Conservation (phyloP, 495 filamentous ascomycete species). For the Tuber magnatum region DNA sequence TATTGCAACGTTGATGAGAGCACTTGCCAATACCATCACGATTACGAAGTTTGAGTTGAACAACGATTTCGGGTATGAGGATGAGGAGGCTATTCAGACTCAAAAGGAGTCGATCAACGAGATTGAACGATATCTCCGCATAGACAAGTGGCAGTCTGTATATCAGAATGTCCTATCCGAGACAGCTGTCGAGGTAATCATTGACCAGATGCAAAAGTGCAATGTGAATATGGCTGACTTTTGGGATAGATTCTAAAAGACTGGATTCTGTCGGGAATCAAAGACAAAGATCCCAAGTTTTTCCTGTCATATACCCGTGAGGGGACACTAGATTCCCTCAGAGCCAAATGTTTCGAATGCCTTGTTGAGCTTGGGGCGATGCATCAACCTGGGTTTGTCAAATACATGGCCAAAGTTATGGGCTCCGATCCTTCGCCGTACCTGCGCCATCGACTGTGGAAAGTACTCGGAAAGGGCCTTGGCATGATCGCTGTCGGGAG, state of each 20-base stretch:
- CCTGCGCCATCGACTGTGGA: constrained; percentile 62
- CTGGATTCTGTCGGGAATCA: constrained; percentile 37
- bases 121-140: constrained; percentile 79
- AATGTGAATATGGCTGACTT: constrained; percentile 7
- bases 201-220: neutral
- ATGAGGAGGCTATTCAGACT: constrained; percentile 52
- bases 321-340: constrained; percentile 70
- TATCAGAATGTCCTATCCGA: constrained; percentile 85
- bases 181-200: constrained; percentile 54
- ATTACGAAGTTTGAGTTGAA: constrained; percentile 43
- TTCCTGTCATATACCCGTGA: constrained; percentile 71
- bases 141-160: constrained; percentile 88
- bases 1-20: constrained; percentile 69
- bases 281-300: constrained; percentile 46
- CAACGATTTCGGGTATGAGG: constrained; percentile 50
- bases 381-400: constrained; percentile 54
- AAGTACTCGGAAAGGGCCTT: constrained; percentile 61
- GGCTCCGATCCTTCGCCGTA: constrained; percentile 74
- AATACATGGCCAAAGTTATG: constrained; percentile 63
- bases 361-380: constrained; percentile 72
- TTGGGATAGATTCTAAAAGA: constrained; percentile 28
- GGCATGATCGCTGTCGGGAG: constrained; percentile 76
- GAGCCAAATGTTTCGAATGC: constrained; percentile 73
- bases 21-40: constrained; percentile 64
- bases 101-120: constrained; percentile 67